Evolutionary conservation across 2,329 filamentous ascomycete genomes (phyloP).

Genomic region (Aspergillus ruber): DNA sequence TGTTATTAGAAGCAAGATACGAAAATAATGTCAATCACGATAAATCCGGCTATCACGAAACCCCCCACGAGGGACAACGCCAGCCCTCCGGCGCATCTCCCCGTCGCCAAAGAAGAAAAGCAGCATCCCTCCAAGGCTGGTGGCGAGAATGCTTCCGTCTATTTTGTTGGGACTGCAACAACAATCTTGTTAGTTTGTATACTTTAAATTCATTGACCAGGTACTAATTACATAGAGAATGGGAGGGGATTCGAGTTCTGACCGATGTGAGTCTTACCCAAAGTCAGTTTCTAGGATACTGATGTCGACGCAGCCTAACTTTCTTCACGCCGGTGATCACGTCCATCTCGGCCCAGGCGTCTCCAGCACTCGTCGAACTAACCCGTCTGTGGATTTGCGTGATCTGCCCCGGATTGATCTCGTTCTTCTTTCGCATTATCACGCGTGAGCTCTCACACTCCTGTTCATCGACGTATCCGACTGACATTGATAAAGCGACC

Average conservation of each 20-base stretch:
- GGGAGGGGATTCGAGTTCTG: slow-evolving; percentile 35
- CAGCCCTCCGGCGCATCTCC: slow-evolving; percentile 22
- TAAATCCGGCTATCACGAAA: neutral
- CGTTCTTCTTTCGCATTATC: slow-evolving; percentile 59
- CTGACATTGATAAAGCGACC: slow-evolving; percentile 31
- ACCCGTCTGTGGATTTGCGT: slow-evolving; percentile 56
- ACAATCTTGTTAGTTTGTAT: slow-evolving; percentile 25
- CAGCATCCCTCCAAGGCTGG: slow-evolving; percentile 33
- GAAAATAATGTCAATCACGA: neutral
- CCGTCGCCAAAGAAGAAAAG: slow-evolving; percentile 41
- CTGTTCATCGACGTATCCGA: neutral
- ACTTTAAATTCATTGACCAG: neutral
- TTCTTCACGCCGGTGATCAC: slow-evolving; percentile 60
- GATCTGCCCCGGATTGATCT: slow-evolving; percentile 54
- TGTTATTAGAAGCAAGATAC: no score
- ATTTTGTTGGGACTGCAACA: slow-evolving; percentile 37
- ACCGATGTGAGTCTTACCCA: slow-evolving; percentile 26
- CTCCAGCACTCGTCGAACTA: slow-evolving; percentile 47
- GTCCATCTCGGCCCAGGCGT: slow-evolving; percentile 62
- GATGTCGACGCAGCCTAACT: slow-evolving; percentile 46
- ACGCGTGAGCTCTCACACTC: slow-evolving; percentile 35
- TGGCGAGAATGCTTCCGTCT: slow-evolving; percentile 31
- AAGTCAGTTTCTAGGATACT: neutral
- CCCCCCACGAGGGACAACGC: neutral
- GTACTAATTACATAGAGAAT: slow-evolving; percentile 24